These are phyloP conservation scores for Pyrus pyrifolia DNA, from an alignment of 306 rosid species.

Conservation along the genomic window DNA sequence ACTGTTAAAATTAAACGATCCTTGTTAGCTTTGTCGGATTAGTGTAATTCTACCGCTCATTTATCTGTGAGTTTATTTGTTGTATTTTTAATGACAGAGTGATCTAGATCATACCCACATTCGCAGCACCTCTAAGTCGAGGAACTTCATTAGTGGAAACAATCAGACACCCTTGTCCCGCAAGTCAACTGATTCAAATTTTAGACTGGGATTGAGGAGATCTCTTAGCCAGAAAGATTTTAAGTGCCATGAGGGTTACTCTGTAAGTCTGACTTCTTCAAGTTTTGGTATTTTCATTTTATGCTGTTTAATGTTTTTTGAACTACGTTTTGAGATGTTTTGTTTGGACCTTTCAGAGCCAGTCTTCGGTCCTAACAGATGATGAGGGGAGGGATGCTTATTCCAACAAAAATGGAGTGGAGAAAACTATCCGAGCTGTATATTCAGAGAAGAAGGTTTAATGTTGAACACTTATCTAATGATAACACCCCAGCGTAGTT, in stretches of 20 bases:
- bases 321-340: constrained; percentile 8
- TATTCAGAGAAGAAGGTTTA: constrained; percentile 61
- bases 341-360: constrained; percentile 59
- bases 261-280: constrained; percentile 43
- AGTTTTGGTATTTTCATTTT: background rate
- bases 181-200: constrained; percentile 48
- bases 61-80: background rate
- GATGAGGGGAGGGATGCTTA: constrained; percentile 67
- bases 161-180: constrained; percentile 26
- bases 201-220: constrained; percentile 53
- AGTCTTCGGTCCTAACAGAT: constrained; percentile 78
- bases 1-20: background rate
- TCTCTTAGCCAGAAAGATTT: constrained; percentile 76
- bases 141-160: constrained; percentile 38
- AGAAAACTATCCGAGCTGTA: constrained; percentile 41
- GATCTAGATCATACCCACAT: constrained; percentile 64
- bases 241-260: constrained; percentile 72
- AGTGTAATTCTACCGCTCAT: background rate
- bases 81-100: constrained; percentile 51
- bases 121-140: constrained; percentile 32
- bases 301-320: background rate
- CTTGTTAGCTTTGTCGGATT: background rate
- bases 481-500: constrained; percentile 10
- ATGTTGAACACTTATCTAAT: constrained; percentile 11
- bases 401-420: constrained; percentile 41